Evolutionary conservation across 1,284 basidiomycete genomes (phyloP).

Genomic region (Microbotryomycetes sp.): DNA sequence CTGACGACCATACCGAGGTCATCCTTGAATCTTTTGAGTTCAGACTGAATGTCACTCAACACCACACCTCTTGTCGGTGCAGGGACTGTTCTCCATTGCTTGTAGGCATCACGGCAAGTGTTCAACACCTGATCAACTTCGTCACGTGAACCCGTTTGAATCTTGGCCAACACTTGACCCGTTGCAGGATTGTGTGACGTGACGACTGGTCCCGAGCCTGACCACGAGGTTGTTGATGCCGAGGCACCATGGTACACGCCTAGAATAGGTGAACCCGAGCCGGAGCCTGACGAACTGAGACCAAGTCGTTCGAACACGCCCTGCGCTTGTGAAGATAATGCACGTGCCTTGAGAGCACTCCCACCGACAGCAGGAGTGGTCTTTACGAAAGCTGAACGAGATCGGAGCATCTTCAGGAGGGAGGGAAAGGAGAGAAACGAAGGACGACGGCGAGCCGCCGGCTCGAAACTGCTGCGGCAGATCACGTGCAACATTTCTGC

Average conservation of each 20-base stretch:
- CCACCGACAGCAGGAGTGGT: too few relatives aligned
- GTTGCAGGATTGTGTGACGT: conserved; percentile 37
- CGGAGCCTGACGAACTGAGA: conserved; percentile 18
- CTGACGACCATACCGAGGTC: conserved; percentile 65
- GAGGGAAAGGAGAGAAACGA: too few relatives aligned
- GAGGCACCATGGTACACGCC: conserved; percentile 36
- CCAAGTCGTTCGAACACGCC: conserved; percentile 23
- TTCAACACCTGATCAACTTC: conserved; percentile 61
- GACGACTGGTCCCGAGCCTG: conserved; percentile 19
- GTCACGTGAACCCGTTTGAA: conserved; percentile 54
- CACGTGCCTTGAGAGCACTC: too few relatives aligned
- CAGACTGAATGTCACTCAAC: conserved; percentile 76
- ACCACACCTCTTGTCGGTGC: conserved; percentile 83
- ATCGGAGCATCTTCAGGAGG: too few relatives aligned
- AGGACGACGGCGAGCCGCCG: too few relatives aligned
- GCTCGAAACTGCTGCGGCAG: too few relatives aligned
- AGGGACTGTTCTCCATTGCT: conserved; percentile 65
- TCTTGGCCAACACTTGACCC: conserved; percentile 33
- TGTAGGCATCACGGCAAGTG: conserved; percentile 64
- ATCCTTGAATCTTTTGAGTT: conserved; percentile 69
- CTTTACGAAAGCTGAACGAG: too few relatives aligned
- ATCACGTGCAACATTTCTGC: neutral
- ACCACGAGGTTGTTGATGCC: conserved; percentile 10
- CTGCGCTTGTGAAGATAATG: too few relatives aligned
- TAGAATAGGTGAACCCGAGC: conserved; percentile 14